These are phyloP conservation scores for Exserohilum turcica DNA, from an alignment of 2,329 filamentous ascomycete species.

Conservation along the genomic window DNA sequence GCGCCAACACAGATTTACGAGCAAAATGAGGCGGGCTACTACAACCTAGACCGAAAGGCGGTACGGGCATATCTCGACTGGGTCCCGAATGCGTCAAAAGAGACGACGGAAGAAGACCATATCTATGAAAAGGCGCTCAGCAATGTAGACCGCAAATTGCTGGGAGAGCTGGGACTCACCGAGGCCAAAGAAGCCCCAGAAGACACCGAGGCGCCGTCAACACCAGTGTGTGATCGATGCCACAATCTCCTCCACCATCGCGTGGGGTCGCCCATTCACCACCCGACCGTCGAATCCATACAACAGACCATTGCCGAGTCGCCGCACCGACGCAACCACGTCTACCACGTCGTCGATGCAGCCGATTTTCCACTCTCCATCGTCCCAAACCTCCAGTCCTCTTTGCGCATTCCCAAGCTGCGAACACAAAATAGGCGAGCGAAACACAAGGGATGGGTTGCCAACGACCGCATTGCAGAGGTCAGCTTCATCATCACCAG, in stretches of 20 bases:
- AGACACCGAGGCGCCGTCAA: constrained; percentile 27
- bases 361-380: constrained; percentile 97
- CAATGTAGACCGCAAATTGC: constrained; percentile 32
- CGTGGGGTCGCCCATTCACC: constrained; percentile 71
- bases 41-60: constrained; percentile 56
- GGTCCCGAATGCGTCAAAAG: constrained; percentile 26
- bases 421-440: constrained; percentile 82
- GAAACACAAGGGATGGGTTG: constrained; percentile 66
- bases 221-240: constrained; percentile 83
- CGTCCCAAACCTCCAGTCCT: constrained; percentile 73
- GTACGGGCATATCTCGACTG: constrained; percentile 50
- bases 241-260: constrained; percentile 80
- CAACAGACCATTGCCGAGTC: constrained; percentile 85
- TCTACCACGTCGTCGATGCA: constrained; percentile 94
- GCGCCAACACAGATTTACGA: constrained; percentile 63
- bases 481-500: constrained; percentile 91
- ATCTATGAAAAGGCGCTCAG: constrained; percentile 45
- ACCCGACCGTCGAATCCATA: constrained; percentile 81
- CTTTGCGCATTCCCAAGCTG: constrained; percentile 73
- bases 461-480: constrained; percentile 69
- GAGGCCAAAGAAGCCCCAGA: constrained; percentile 18
- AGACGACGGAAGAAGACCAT: constrained; percentile 40
- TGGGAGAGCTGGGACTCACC: constrained; percentile 39
- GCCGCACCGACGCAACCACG: constrained; percentile 86
- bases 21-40: constrained; percentile 62